Percentiles rank a stretch among this genome's conserved stretches.
Evolutionary conservation across 2,329 filamentous ascomycete species (phyloP).

Genomic region (Curvularia spicifera): DNA sequence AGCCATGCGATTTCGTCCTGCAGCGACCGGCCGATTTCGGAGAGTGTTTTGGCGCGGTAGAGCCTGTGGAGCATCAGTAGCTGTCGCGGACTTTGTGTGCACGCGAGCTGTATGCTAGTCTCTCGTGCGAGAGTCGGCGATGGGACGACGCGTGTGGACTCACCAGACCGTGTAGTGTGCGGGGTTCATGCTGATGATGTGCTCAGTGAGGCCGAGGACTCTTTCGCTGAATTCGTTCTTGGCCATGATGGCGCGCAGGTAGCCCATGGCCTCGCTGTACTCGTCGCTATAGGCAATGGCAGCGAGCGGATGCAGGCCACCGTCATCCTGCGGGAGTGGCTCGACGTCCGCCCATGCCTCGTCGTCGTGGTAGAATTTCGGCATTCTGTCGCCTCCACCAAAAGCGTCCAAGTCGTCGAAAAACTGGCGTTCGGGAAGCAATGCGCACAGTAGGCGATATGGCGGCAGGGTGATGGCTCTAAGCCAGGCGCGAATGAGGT

Average conservation of each 20-base stretch:
- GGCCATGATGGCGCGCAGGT: constrained; percentile 93
- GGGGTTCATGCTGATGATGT: constrained; percentile 91
- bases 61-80: constrained; percentile 60
- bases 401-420: neutral
- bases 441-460: constrained; percentile 17
- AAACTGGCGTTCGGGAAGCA: constrained; percentile 9
- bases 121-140: constrained; percentile 8
- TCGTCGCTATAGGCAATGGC: constrained; percentile 88
- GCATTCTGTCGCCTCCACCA: constrained; percentile 25
- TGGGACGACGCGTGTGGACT: constrained; percentile 23
- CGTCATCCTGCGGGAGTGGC: constrained; percentile 84
- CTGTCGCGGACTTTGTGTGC: neutral
- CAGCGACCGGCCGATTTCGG: constrained; percentile 69
- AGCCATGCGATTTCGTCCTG: constrained; percentile 82
- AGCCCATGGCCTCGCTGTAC: constrained; percentile 91
- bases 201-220: constrained; percentile 80
- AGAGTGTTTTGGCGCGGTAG: constrained; percentile 82
- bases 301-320: constrained; percentile 77
- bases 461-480: constrained; percentile 19
- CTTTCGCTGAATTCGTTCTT: constrained; percentile 81
- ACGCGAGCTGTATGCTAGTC: constrained; percentile 2
- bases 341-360: constrained; percentile 83
- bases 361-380: constrained; percentile 65
- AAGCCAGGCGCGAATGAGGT: constrained; percentile 28
- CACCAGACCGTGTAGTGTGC: constrained; percentile 98